Base-by-base conservation (phyloP, 2,329 filamentous ascomycete genomes). In the Reticulascus tulasneorum region DNA sequence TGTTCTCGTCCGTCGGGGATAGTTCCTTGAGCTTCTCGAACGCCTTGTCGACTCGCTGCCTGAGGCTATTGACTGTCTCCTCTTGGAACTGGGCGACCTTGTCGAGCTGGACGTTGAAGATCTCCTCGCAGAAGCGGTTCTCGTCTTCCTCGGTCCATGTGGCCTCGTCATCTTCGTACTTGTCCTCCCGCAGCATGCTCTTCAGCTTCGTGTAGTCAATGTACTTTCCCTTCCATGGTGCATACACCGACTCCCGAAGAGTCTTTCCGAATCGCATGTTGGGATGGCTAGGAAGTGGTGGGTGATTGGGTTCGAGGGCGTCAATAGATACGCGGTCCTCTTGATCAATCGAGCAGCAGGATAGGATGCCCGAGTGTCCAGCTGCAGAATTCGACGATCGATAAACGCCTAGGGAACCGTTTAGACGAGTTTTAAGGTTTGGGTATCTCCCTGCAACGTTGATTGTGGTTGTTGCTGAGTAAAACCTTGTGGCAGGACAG, bases 201-300 rank as follows among this genome's bases (percentile, higher is more conserved):
- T 97, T 97, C 48, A 98, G 81, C 74, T 91, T 95, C 52, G 77
- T 69, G 64, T 98, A 98, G 69, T 97, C 90, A 57, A 98, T 87
- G 70, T 98, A 97, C 55, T 94, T 77, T 59, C 84, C 86, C 62
- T 84, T 86, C 91, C 91, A 98, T 56, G 89, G 88, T 50, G 77
- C 66, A 61, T 97, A 93, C 52, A 86, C 72, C 41, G 86, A 82
- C 53, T 79, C 77, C 53, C 82, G 79, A 42, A 98, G 77, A 33
- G 88, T 96, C 67, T 82, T 87, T 45, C 91, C 91, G 71, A 96
- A 98, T 53, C 88, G 85, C 93, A 98, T 97, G 32, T 42, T 70
- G 54, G 34, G 27, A 13, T 24, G 17, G 27, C 16, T 18, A 12
- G 18, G 24, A 15, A 22, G 22, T 28, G 31, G 7, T 23, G 18